Base-by-base conservation (phyloP, 345 rosid genomes). In the Rhizophora apiculata region DNA sequence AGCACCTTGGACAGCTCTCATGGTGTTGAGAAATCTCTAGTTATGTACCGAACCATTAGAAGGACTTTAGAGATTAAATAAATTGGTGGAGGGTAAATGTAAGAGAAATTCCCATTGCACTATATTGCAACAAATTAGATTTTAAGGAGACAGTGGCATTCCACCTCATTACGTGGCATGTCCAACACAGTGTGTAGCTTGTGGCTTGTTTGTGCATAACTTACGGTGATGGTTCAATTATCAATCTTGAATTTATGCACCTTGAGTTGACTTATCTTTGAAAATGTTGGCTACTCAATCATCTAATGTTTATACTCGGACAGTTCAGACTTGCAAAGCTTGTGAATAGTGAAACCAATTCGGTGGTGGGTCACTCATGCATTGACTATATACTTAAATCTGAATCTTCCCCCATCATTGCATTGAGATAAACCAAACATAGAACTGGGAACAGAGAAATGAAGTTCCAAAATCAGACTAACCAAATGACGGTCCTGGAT, bases 1-100 rank as follows among this genome's bases (percentile, higher is more conserved):
- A 43, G 99, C 99, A 52, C 97, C 99, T 87, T 95, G 99, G 62
- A 95, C 96, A 0, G 99, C 99, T 80, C 93, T 92, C 96, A 92
- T 95, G 61, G 99, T 95, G 73, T 77, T 85, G 22, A 87, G 82
- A 80, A 95, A 95, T 76, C 96, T 90, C 99, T 95, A 65, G 48
- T 79, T 19, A 75, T 57, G 63, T 29, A 63, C 31, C 26, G 10
- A 59, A 37, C 56, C 26, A 63, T 63, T 63, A 62, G 43, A 71
- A 56, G 37, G 36, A 16, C 39, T 36, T 5, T 39, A 57, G 34
- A 24, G 29, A 64, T 30, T 1, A 68, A 52, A 39, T 57, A 18
- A 34, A 60, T 21, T 21, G 18, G 30, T 56, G 29, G 11, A 1
- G 11, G 13, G 26, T 56, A 11, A 22, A 5, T 22, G 26, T 21